These are phyloP conservation scores for Phytophthora capsici DNA, from an alignment of 352 stramenopile species.

Conservation along the genomic window DNA sequence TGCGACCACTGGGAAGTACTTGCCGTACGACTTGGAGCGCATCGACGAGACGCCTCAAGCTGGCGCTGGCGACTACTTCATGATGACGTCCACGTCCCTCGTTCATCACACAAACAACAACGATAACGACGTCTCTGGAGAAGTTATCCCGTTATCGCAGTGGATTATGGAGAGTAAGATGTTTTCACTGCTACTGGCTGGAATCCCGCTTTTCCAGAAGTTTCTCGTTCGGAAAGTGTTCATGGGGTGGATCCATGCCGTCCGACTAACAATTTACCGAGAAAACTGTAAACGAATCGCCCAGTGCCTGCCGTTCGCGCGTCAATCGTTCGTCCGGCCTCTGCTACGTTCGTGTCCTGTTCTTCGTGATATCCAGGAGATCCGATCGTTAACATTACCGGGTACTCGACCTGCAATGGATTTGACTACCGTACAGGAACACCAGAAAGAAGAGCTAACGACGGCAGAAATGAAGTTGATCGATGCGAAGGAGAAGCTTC, in stretches of 20 bases:
- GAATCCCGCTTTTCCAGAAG: conserved; percentile 79
- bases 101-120: conserved; percentile 62
- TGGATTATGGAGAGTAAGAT: conserved; percentile 82
- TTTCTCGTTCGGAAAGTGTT: conserved; percentile 71
- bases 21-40: conserved; percentile 69
- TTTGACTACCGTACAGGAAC: conserved; percentile 48
- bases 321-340: conserved; percentile 44
- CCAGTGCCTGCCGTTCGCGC: conserved; percentile 45
- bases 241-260: conserved; percentile 48
- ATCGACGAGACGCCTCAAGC: conserved; percentile 37
- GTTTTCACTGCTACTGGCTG: conserved; percentile 72
- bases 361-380: conserved; percentile 49
- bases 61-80: conserved; percentile 64
- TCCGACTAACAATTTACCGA: conserved; percentile 47
- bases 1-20: conserved; percentile 32
- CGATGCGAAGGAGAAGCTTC: conserved; percentile 66
- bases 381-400: conserved; percentile 50
- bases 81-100: conserved; percentile 65
- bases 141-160: conserved; percentile 67
- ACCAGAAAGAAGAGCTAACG: conserved; percentile 48
- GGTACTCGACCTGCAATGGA: conserved; percentile 37
- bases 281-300: conserved; percentile 45
- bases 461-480: conserved; percentile 65
- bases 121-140: conserved; percentile 43
- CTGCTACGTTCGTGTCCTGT: conserved; percentile 47